Evolutionary conservation across 2,329 filamentous ascomycete genomes (phyloP), one percentile per base, ranked within the genome.

Genomic region (Colletotrichum sansevieriae): DNA sequence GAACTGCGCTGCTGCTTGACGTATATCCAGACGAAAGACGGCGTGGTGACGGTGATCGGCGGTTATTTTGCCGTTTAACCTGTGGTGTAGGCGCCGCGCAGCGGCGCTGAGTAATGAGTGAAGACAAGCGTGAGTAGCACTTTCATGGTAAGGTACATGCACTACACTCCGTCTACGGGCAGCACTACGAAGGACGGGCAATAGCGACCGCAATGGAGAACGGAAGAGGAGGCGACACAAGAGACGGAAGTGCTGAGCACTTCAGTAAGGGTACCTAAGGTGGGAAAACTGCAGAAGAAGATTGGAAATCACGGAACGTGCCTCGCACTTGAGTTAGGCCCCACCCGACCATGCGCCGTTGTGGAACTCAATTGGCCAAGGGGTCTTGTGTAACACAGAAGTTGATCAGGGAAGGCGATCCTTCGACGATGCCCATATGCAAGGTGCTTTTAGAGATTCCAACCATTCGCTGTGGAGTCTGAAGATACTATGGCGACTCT

Each of bases 61-160:
- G 18, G 22, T 4, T 29, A 20, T 58, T 46, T 58, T 58, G 55
- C 55, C 55, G 55, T 58, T 58, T 39, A 56, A 41, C 54, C 37
- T 56, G 54, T 41, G 54, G 54, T 18, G 37, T 37, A 35, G 54
- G 54, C 22, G 22, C 33, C 35, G 54, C 35, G 20, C 20, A 22
- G 20, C n/a, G 25, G 22, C 20, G 29, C 10, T 9, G 33, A 11
- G 25, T 13, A 52, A 52, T n/a, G 25, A 33, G 49, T 52, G 29
- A 33, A 35, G 15, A 25, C 35, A 25, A 33, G 49, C 7, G n/a
- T 33, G 49, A 35, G 25, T 33, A 25, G 15, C 4, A 33, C n/a
- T 52, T 11, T 8, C 33, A 25, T 12, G 49, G 29, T 25, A 25
- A 5, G 25, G 25, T 25, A 25, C 22, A 22, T 22, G 4, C 22